These are phyloP conservation scores for Phtheirospermum japonicum DNA, from an alignment of 257 asterid species.

Conservation along the genomic window DNA sequence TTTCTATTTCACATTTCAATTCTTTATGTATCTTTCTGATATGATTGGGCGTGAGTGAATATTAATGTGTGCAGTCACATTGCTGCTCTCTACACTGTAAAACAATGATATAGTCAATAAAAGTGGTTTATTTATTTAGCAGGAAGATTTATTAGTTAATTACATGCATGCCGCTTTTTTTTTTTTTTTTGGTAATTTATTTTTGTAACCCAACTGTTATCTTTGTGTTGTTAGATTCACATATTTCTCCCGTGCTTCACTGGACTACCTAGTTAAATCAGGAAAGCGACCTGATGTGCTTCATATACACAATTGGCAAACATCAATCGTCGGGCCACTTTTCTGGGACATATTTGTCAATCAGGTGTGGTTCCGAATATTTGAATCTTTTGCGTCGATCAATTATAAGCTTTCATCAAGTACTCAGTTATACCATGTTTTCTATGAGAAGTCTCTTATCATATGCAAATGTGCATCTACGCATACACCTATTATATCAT, in stretches of 20 bases:
- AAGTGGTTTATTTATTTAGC: too few species aligned
- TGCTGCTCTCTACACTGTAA: too few species aligned
- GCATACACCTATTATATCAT: too few species aligned
- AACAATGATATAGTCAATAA: too few species aligned
- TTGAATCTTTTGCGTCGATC: background rate
- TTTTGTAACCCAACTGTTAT: conserved; percentile 13
- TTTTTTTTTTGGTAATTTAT: background rate
- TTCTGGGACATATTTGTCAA: conserved; percentile 84
- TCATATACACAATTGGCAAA: conserved; percentile 86
- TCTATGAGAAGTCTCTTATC: too few species aligned
- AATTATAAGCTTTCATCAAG: background rate
- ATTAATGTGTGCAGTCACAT: too few species aligned
- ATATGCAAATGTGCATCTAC: too few species aligned
- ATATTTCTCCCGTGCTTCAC: conserved; percentile 82
- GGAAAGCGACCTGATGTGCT: conserved; percentile 85
- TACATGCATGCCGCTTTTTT: conserved; percentile 18
- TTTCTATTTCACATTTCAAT: too few species aligned
- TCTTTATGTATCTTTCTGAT: too few species aligned
- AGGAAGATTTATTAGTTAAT: conserved; percentile 2
- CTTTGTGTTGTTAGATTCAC: conserved; percentile 60
- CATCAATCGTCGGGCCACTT: conserved; percentile 78
- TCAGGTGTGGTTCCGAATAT: conserved; percentile 54
- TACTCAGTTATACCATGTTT: conserved; percentile 8
- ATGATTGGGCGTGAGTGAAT: too few species aligned
- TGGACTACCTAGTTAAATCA: conserved; percentile 75